Percentiles rank a stretch among this genome's conserved stretches.
Conservation (phyloP, 2,329 filamentous ascomycete genomes). For the Aspergillus brunneoviolaceus region DNA sequence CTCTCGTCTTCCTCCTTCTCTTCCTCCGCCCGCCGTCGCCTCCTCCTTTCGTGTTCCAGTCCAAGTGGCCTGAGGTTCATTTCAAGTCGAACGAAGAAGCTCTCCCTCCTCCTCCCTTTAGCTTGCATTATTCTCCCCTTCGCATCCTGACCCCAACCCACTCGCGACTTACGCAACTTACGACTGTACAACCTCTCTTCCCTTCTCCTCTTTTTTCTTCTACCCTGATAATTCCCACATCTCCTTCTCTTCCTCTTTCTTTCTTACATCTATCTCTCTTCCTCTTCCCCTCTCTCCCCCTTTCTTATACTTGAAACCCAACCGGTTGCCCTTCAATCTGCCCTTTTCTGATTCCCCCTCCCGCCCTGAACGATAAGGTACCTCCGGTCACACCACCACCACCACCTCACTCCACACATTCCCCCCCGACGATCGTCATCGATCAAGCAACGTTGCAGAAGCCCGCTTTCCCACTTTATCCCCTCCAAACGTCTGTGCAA, state of each 20-base stretch:
- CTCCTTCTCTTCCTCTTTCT: constrained; percentile 15
- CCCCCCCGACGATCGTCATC: constrained; percentile 9
- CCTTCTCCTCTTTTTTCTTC: constrained; percentile 14
- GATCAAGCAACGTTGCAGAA: constrained; percentile 20
- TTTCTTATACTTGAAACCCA: constrained; percentile 1
- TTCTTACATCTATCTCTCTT: constrained; percentile 10
- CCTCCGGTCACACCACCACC: constrained; percentile 14
- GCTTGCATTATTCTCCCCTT: constrained; percentile 14
- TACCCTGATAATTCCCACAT: constrained; percentile 14
- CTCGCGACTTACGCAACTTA: constrained; percentile 3
- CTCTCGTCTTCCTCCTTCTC: constrained; percentile 17
- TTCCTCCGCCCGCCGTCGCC: constrained; percentile 10
- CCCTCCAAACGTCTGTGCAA: constrained; percentile 13
- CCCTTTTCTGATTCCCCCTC: constrained; percentile 8
- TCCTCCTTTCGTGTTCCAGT: neutral
- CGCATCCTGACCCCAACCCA: neutral
- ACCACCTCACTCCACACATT: neutral
- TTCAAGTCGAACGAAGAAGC: constrained; percentile 11
- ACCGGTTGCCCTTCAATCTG: constrained; percentile 9
- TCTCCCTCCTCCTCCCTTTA: constrained; percentile 12
- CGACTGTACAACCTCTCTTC: constrained; percentile 19
- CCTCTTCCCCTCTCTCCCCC: neutral
- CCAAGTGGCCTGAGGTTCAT: constrained; percentile 22
- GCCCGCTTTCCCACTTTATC: constrained; percentile 13
- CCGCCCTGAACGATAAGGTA: constrained; percentile 15